Conservation (phyloP, 352 stramenopile genomes). For the Phytophthora tentaculata region DNA sequence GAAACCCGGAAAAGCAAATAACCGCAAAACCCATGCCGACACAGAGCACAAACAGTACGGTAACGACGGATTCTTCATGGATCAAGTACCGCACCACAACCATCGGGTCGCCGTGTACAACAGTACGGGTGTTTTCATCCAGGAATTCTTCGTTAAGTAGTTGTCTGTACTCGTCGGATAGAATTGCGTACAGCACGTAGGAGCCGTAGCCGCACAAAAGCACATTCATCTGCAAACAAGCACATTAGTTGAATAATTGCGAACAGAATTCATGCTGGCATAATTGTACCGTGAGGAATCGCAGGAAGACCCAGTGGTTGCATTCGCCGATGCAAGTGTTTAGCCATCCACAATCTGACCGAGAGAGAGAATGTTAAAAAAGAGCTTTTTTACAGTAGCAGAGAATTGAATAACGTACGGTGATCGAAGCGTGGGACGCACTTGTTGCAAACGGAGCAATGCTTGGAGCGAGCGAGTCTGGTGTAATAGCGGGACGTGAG, state of each 20-base stretch:
- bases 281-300: conserved; percentile 55
- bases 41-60: conserved; percentile 55
- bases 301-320: conserved; percentile 64
- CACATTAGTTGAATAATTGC: conserved; percentile 3
- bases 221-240: conserved; percentile 46
- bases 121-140: conserved; percentile 38
- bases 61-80: conserved; percentile 45
- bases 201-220: conserved; percentile 55
- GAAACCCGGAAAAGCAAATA: conserved; percentile 56
- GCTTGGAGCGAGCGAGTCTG: conserved; percentile 71
- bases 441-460: conserved; percentile 69
- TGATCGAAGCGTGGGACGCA: conserved; percentile 75
- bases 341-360: conserved; percentile 61
- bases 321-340: conserved; percentile 71
- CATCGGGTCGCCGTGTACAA: conserved; percentile 43
- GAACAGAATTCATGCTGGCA: neutral
- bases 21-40: conserved; percentile 58
- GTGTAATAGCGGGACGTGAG: neutral
- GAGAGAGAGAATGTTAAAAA: neutral
- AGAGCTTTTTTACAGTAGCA: neutral
- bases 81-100: conserved; percentile 63
- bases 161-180: conserved; percentile 47
- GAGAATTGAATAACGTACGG: conserved; percentile 33
- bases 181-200: conserved; percentile 56
- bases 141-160: conserved; percentile 55